Conservation (phyloP, 306 rosid genomes). For the Cicer pinnatifidum region DNA sequence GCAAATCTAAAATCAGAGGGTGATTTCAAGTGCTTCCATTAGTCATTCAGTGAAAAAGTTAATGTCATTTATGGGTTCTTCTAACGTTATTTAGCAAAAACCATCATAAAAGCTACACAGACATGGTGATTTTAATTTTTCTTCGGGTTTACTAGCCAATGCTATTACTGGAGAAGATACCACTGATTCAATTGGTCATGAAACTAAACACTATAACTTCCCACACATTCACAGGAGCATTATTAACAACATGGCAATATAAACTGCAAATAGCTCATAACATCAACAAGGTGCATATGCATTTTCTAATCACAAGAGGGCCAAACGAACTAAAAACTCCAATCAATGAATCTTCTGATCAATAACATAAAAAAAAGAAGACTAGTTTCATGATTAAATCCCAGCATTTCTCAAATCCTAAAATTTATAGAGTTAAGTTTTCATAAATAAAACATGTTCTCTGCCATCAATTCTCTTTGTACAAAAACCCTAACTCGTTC, state of each 20-base stretch:
- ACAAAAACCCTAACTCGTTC: too few species aligned
- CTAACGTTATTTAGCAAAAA: neutral
- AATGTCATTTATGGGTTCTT: neutral
- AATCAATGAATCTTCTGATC: neutral
- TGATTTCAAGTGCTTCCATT: neutral
- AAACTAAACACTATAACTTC: too few species aligned
- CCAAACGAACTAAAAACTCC: neutral
- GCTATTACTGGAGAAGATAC: neutral
- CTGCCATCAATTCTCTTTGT: too few species aligned
- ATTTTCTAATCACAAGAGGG: too few species aligned
- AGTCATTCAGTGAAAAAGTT: constrained; percentile 1
- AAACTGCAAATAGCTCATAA: too few species aligned
- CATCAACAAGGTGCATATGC: too few species aligned
- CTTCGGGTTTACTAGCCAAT: neutral
- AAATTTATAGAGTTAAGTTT: neutral
- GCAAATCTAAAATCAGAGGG: constrained; percentile 4
- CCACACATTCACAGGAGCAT: too few species aligned
- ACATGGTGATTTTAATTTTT: neutral
- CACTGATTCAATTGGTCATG: too few species aligned
- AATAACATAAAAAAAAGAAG: neutral
- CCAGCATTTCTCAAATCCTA: neutral
- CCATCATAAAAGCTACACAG: neutral
- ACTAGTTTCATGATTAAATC: neutral
- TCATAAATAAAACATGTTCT: neutral
- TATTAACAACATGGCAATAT: too few species aligned